These are phyloP conservation scores for Babesia caballi DNA, from an alignment of 169 alveolate genomes.

Conservation along the genomic window DNA sequence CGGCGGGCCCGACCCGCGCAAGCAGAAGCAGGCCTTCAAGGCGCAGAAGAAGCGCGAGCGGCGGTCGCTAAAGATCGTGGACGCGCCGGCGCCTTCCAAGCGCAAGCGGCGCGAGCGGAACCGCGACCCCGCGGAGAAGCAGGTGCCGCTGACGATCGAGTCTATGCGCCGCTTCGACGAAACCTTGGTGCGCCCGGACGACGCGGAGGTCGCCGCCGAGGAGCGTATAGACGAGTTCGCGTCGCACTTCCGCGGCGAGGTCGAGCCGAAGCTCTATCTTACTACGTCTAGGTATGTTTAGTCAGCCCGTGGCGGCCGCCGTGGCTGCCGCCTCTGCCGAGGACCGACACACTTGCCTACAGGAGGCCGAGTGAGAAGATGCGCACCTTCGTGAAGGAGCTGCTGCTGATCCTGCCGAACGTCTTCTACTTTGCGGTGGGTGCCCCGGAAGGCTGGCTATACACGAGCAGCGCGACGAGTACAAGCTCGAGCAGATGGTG, in stretches of 20 bases:
- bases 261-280: conserved; percentile 45
- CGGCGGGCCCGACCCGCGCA: neutral
- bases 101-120: conserved; percentile 40
- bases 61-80: conserved; percentile 31
- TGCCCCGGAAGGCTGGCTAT: neutral
- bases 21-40: conserved; percentile 44
- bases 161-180: conserved; percentile 63
- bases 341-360: neutral
- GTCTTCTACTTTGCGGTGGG: conserved; percentile 54
- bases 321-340: neutral
- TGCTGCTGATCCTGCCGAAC: conserved; percentile 53
- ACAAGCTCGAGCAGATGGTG: conserved; percentile 43
- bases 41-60: conserved; percentile 59
- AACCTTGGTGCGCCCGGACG: conserved; percentile 40
- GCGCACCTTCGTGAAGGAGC: conserved; percentile 61
- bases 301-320: neutral
- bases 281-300: conserved; percentile 47
- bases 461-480: conserved; percentile 42
- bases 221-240: conserved; percentile 62
- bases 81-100: neutral
- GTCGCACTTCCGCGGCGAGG: conserved; percentile 42
- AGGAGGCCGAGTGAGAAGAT: conserved; percentile 65
- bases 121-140: conserved; percentile 27
- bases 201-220: conserved; percentile 56
- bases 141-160: conserved; percentile 59